Percentiles rank a stretch among this genome's conserved stretches.
Evolutionary conservation across 768 basidiomycete genomes (phyloP).

Genomic region (Rhizopogon roseolus): DNA sequence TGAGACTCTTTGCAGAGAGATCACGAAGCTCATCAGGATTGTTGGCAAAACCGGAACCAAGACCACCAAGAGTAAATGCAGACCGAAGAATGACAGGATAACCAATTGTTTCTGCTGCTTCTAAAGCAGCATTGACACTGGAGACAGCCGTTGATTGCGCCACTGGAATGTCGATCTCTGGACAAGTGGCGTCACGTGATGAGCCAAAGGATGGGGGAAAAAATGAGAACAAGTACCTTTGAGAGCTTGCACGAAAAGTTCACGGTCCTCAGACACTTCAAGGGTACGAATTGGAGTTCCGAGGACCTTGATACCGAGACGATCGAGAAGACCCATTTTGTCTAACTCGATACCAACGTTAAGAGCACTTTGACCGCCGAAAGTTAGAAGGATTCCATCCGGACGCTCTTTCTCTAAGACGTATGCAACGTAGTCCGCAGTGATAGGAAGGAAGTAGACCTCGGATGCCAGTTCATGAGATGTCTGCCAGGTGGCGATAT

Average conservation of each 20-base stretch:
- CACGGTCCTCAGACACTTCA: slow-evolving; percentile 95
- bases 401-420: slow-evolving; percentile 98
- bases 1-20: slow-evolving; percentile 85
- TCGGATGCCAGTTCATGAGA: slow-evolving; percentile 95
- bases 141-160: slow-evolving; percentile 96
- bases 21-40: slow-evolving; percentile 93
- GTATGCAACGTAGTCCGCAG: slow-evolving; percentile 96
- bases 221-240: slow-evolving; percentile 58
- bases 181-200: slow-evolving; percentile 4
- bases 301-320: slow-evolving; percentile 87
- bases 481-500: slow-evolving; percentile 99
- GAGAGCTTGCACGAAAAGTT: slow-evolving; percentile 92
- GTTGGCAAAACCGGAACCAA: slow-evolving; percentile 97
- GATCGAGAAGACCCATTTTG: slow-evolving; percentile 92
- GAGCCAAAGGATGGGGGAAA: not conserved
- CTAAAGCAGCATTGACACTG: slow-evolving; percentile 87
- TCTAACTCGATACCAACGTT: slow-evolving; percentile 97
- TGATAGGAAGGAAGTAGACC: slow-evolving; percentile 97
- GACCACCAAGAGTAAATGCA: slow-evolving; percentile 96
- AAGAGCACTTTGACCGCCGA: slow-evolving; percentile 96
- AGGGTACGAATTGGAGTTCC: slow-evolving; percentile 94
- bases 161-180: slow-evolving; percentile 95
- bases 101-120: slow-evolving; percentile 86
- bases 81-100: slow-evolving; percentile 97
- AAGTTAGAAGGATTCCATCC: slow-evolving; percentile 94